Evolutionary conservation across 1,284 basidiomycete genomes (phyloP).

Genomic region (Puccinia polysora): DNA sequence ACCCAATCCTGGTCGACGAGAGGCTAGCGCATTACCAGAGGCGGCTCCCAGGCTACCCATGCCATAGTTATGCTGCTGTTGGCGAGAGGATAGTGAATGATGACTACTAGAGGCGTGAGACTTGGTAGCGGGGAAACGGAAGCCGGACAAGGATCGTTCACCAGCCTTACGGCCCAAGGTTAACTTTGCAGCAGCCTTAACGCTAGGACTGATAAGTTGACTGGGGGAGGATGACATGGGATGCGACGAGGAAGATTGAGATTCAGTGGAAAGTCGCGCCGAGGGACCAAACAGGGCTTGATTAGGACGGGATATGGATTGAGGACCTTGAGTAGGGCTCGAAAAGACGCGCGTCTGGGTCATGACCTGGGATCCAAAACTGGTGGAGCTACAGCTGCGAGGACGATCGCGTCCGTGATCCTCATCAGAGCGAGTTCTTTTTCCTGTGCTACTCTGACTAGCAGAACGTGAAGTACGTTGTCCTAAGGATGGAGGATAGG

Average conservation of each 20-base stretch:
- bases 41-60: not conserved
- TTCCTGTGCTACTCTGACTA: constrained; percentile 36
- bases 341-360: not conserved
- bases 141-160: constrained; percentile 37
- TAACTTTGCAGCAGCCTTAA: constrained; percentile 29
- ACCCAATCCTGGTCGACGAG: constrained; percentile 11
- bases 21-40: not conserved
- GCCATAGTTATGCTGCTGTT: not conserved
- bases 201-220: constrained; percentile 34
- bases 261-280: not conserved
- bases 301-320: not conserved
- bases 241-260: not conserved
- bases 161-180: constrained; percentile 29
- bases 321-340: not conserved
- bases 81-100: not conserved
- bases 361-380: not conserved
- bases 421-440: constrained; percentile 34
- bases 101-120: not conserved
- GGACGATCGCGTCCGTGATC: constrained; percentile 1
- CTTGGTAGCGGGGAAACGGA: constrained; percentile 37
- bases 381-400: not conserved
- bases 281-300: not conserved
- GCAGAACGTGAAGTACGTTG: constrained; percentile 2
- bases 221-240: constrained; percentile 20
- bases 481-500: not conserved